Evolutionary conservation across 345 rosid species (phyloP).

Genomic region (Eucalyptus dawsonii): DNA sequence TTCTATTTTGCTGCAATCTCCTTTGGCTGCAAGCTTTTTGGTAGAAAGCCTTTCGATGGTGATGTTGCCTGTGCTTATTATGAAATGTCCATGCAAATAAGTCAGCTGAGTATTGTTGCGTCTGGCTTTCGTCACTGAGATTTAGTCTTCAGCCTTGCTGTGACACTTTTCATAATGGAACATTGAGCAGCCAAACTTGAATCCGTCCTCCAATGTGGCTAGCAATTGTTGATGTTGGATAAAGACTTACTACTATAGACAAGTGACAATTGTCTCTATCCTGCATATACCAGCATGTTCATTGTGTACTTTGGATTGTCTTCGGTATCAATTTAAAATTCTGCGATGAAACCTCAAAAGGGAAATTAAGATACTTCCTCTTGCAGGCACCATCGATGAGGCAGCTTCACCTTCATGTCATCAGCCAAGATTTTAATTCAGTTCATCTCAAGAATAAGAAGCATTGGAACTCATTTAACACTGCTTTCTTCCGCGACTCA

Average conservation of each 20-base stretch:
- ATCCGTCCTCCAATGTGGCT: background rate
- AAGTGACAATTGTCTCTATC: background rate
- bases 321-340: background rate
- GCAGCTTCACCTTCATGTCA: slow-evolving; percentile 84
- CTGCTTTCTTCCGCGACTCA: slow-evolving; percentile 71
- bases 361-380: background rate
- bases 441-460: slow-evolving; percentile 72
- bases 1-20: background rate
- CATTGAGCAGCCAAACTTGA: background rate
- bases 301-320: background rate
- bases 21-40: background rate
- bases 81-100: background rate
- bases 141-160: background rate
- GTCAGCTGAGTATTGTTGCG: background rate
- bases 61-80: background rate
- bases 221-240: background rate
- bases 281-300: background rate
- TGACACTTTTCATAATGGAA: background rate
- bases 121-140: background rate
- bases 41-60: background rate
- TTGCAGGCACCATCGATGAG: slow-evolving; percentile 64
- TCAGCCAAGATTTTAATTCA: slow-evolving; percentile 91
- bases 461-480: slow-evolving; percentile 89
- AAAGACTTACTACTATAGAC: background rate
- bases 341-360: background rate